Percentiles rank a stretch among this genome's conserved stretches.
These are phyloP conservation scores for Pistacia vera DNA, from an alignment of 345 rosid genomes.

Conservation along the genomic window DNA sequence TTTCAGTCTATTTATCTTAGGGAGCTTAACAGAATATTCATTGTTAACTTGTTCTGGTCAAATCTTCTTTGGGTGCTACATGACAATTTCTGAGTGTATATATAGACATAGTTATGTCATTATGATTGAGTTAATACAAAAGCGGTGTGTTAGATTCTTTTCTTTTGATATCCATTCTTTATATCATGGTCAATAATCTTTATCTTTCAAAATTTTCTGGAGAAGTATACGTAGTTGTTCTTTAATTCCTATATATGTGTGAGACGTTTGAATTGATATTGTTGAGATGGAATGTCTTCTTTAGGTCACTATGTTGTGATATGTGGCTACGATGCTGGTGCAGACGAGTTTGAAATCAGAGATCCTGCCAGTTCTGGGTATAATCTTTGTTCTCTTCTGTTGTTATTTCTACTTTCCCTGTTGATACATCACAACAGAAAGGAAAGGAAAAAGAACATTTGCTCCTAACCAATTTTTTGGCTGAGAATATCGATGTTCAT, in stretches of 20 bases:
- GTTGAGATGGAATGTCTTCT: slow-evolving; percentile 10
- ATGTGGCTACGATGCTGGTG: slow-evolving; percentile 77
- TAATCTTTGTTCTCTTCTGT: slow-evolving; percentile 7
- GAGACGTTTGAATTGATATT: slow-evolving; percentile 2
- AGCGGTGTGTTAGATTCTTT: no score
- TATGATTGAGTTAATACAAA: no score
- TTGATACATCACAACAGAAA: not conserved
- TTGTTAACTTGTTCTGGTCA: no score
- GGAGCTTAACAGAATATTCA: not conserved
- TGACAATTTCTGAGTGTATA: no score
- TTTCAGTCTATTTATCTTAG: not conserved
- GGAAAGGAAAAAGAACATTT: not conserved
- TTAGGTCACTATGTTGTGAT: slow-evolving; percentile 91
- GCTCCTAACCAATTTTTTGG: not conserved
- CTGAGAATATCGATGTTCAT: not conserved
- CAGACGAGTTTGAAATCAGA: slow-evolving; percentile 92
- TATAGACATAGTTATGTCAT: no score
- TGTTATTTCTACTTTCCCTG: not conserved
- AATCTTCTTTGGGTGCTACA: no score
- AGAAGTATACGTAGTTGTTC: no score
- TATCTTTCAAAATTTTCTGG: no score
- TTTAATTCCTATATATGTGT: not conserved
- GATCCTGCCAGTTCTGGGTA: slow-evolving; percentile 97
- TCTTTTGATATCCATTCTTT: no score
- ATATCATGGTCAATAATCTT: no score